Conservation (phyloP, 169 alveolate species). For the Amoebophrya sp. region DNA sequence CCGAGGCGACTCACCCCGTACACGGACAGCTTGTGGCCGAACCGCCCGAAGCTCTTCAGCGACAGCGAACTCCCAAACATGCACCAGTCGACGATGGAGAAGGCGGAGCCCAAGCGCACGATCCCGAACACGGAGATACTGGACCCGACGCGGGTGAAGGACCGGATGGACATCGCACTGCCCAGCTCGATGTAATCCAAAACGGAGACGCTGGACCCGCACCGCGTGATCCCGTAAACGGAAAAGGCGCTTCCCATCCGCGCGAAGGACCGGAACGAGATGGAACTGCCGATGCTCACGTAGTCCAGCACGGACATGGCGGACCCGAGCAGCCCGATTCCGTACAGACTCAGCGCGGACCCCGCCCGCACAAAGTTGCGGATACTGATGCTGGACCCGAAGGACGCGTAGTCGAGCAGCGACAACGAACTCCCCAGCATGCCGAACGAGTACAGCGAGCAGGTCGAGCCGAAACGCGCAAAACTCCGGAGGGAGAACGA, state of each 20-base stretch:
- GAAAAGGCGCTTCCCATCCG: constrained; percentile 27
- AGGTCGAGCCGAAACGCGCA: constrained; percentile 7
- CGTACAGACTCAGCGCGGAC: not conserved
- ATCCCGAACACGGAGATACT: constrained; percentile 15
- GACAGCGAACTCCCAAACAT: constrained; percentile 13
- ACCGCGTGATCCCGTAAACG: constrained; percentile 21
- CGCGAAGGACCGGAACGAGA: constrained; percentile 24
- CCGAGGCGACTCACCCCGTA: constrained; percentile 7
- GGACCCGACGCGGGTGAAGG: constrained; percentile 23
- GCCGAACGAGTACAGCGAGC: not conserved
- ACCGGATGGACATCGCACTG: constrained; percentile 25
- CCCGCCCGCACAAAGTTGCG: constrained; percentile 16
- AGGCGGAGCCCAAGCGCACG: constrained; percentile 6
- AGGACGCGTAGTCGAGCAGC: constrained; percentile 20
- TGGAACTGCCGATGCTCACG: not conserved
- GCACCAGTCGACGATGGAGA: constrained; percentile 20
- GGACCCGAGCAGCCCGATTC: constrained; percentile 6
- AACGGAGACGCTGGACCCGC: not conserved
- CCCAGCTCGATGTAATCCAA: constrained; percentile 21
- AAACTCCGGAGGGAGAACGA: not conserved
- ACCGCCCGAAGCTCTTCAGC: constrained; percentile 12
- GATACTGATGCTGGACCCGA: not conserved
- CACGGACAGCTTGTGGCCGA: constrained; percentile 29
- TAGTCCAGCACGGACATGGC: constrained; percentile 27
- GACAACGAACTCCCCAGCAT: constrained; percentile 3